These are phyloP conservation scores for Hygrocybe punicea DNA, from an alignment of 768 basidiomycete species.

Conservation along the genomic window DNA sequence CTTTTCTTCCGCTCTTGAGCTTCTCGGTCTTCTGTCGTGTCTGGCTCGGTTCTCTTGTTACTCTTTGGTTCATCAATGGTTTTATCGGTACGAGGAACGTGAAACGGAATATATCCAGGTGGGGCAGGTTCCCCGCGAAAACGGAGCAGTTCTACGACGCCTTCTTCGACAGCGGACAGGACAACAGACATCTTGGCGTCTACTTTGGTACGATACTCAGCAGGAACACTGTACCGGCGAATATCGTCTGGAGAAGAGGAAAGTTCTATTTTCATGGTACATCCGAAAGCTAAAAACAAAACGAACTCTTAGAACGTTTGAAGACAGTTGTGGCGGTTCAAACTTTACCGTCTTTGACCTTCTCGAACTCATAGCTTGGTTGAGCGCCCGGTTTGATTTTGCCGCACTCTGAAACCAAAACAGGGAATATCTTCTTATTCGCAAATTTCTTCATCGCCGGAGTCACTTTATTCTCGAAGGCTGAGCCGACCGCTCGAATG, in stretches of 20 bases:
- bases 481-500: constrained; percentile 44
- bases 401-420: constrained; percentile 43
- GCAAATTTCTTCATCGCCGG: constrained; percentile 44
- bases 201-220: constrained; percentile 52
- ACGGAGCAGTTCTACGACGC: constrained; percentile 58
- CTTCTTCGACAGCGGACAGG: constrained; percentile 50
- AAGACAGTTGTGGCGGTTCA: neutral
- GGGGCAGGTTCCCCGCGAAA: constrained; percentile 46
- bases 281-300: constrained; percentile 49
- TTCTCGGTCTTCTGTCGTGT: constrained; percentile 26
- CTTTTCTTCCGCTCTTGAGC: constrained; percentile 29
- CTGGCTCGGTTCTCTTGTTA: constrained; percentile 38
- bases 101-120: constrained; percentile 40
- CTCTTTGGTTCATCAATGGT: constrained; percentile 20
- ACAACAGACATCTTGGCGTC: constrained; percentile 63
- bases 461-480: constrained; percentile 46
- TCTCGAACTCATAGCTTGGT: constrained; percentile 40
- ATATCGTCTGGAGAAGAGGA: constrained; percentile 32
- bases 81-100: constrained; percentile 24
- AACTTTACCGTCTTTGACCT: constrained; percentile 50
- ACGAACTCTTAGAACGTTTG: neutral
- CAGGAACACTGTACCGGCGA: constrained; percentile 45
- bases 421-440: constrained; percentile 44
- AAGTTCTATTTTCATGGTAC: constrained; percentile 44
- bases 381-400: constrained; percentile 40